These are phyloP conservation scores for Alopecurus myosuroides DNA, from an alignment of 176 grass and related monocot species.

Conservation along the genomic window DNA sequence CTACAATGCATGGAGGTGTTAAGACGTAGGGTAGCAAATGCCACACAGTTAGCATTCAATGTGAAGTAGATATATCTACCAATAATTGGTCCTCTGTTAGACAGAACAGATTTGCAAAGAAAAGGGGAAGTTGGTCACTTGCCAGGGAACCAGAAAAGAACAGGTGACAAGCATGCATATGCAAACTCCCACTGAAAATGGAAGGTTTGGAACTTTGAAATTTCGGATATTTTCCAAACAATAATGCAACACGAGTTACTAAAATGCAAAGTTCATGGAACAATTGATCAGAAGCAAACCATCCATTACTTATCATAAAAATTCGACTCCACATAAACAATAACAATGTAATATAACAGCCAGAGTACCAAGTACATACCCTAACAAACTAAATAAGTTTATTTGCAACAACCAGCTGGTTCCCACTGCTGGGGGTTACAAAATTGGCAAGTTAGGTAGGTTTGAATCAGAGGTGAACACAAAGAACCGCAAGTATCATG, in stretches of 20 bases:
- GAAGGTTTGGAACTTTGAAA: background rate
- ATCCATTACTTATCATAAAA: constrained; percentile 13
- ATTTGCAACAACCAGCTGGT: background rate
- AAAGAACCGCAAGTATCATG: constrained; percentile 16
- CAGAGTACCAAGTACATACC: constrained; percentile 5
- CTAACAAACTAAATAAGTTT: constrained; percentile 14
- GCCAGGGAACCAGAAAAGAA: background rate
- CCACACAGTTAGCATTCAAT: background rate
- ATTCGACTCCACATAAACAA: background rate
- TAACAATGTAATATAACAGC: background rate
- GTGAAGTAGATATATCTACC: background rate
- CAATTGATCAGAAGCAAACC: background rate
- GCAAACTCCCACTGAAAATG: background rate
- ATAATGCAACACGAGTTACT: constrained; percentile 5
- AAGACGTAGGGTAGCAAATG: background rate
- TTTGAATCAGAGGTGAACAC: constrained; percentile 1
- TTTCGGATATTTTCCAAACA: constrained; percentile 9
- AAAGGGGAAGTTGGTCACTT: background rate
- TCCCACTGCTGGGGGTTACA: background rate
- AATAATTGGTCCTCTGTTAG: background rate
- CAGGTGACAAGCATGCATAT: background rate
- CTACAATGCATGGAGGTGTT: background rate
- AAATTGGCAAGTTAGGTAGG: background rate
- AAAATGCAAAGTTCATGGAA: background rate
- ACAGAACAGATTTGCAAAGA: background rate